Evolutionary conservation across 2,329 filamentous ascomycete species (phyloP), one percentile per base, ranked within the genome.

Genomic region (Arthrobotrys sphaeroides): DNA sequence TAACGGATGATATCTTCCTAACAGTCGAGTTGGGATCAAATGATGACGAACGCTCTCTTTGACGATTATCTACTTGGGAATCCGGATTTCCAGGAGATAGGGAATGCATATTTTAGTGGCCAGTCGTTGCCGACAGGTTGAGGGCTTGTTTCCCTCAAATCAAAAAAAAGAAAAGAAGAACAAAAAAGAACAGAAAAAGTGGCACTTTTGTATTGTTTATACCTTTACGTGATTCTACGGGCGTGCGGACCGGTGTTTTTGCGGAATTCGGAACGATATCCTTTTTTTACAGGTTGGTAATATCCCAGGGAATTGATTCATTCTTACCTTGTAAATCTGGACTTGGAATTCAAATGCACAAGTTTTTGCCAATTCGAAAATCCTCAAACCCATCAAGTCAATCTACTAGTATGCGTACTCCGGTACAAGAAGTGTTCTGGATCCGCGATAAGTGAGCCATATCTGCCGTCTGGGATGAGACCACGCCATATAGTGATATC

Each of bases 1-100:
- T 67, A 24, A 55, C 33, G 10, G 42, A 31, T 16, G 7, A 0
- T 16, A 6, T 10, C 5, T 26, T 13, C 16, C n/a, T 13, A 9
- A 13, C 53, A 75, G 72, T 75, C 72, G 31, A 69, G 38, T 49
- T 75, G 72, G 72, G 72, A 75, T 42, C 72, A 69, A 60, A 75
- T 75, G 72, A 75, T 75, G 72, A 75, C 72, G 5, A 75, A 75
- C 33, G 72, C 72, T 3, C 57, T 75, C 2, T 75, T 69, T 18
- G 72, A 75, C 24, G 72, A 75, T 51, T 69, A 75, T 43, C 57
- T 75, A 2, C 59, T 75, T 9, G 72, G 64, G 24, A 75, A 75
- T 26, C 72, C 72, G 1, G 72, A 69, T 53, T 75, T 75, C 20
- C 72, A 75, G 22, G 72, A 75, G 45, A 75, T 75, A 9, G 72